Base-by-base conservation (phyloP, 192 early-diverging fungal species). In the Backusella parvicylindrica region DNA sequence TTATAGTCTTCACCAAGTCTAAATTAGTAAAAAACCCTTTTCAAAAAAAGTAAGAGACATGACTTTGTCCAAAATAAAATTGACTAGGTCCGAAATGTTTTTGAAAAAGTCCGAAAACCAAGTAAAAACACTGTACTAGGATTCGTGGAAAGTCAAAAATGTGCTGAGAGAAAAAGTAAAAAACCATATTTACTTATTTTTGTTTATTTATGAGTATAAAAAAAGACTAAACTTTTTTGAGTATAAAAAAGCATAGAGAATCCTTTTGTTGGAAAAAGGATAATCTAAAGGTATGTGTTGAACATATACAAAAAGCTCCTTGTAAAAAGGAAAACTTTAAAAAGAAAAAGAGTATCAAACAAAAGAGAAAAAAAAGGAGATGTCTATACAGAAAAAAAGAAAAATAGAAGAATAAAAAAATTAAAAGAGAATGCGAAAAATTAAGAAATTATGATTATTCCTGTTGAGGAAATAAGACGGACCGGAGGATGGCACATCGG, bases 401-500 rank as follows among this genome's bases (percentile, higher is more conserved):
- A 47, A 64, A 40, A 64, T n/a, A n/a, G 47, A 65, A 43, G 31
- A 35, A 64, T 18, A 36, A 37, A 74, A 31, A 65, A 12, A 66
- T 4, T n/a, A n/a, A 65, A 41, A 60, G 13, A 35, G 28, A 67
- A 64, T 53, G 65, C 67, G 26, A 65, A 49, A 56, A 53, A 35
- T 32, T 12, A 36, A 43, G 18, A 37, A 41, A 64, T 47, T 15
- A 40, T n/a, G 32, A n/a, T 36, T 30, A 65, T 43, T 74, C 73
- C 31, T 64, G 40, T 30, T 74, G 40, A 32, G 60, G 74, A 73
- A 41, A 40, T 21, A 78, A 38, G 43, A 78, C 47, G 4, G 72
- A 73, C 18, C 77, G 66, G 26, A 89, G 60, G 49, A 89, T 85
- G 2, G 80, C 79, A 60, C 87, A 89, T 9, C 87, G 75, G 56